A percentile compares a stretch with the other conserved stretches of the same genome.
Conservation (phyloP, 2,329 filamentous ascomycete species). For the Xylariaceae sp. region DNA sequence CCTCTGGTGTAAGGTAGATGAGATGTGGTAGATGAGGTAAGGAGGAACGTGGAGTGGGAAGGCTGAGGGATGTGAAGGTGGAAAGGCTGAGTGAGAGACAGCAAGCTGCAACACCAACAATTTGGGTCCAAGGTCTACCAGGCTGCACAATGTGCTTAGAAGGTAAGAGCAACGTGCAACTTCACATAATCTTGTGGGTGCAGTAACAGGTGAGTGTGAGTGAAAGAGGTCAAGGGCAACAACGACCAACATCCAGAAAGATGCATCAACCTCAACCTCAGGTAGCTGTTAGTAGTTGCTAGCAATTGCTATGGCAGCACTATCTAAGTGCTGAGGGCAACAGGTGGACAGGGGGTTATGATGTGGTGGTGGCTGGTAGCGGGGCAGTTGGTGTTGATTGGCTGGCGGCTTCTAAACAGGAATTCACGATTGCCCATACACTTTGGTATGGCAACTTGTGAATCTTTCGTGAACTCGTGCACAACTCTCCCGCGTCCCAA, state of each 20-base stretch:
- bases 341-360: constrained; percentile 3
- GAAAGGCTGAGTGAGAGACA: background rate
- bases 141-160: no score
- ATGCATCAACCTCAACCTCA: constrained; percentile 6
- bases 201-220: background rate
- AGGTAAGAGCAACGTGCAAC: no score
- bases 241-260: no score
- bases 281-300: constrained; percentile 17
- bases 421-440: constrained; percentile 24
- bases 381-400: constrained; percentile 19
- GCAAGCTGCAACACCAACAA: background rate
- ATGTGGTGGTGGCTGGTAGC: constrained; percentile 15
- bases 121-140: no score
- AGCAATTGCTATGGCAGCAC: constrained; percentile 13
- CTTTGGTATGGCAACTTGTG: constrained; percentile 20
- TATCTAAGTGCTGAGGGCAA: constrained; percentile 26
- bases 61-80: background rate
- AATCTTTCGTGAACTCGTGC: constrained; percentile 15
- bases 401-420: constrained; percentile 17
- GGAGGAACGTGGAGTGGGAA: background rate
- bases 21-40: background rate
- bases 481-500: no score
- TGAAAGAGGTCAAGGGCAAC: background rate
- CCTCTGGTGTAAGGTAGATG: background rate
- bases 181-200: no score